Evolutionary conservation across 108 stramenopile genomes (phyloP), one percentile per base, ranked within the genome.

Genomic region (Chaetoceros tenuissimus): DNA sequence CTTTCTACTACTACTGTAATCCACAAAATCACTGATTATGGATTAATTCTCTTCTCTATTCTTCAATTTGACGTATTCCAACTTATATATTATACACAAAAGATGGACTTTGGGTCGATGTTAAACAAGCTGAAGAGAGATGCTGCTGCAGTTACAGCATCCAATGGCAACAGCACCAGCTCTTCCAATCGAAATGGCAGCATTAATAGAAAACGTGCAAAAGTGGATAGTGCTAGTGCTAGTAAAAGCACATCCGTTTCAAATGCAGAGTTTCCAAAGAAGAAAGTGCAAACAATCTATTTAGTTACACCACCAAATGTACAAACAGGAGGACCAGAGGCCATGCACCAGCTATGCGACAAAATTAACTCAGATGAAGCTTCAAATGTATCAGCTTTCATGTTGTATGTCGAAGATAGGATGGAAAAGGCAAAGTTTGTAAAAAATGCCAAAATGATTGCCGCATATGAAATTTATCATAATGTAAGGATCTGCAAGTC

Each of bases 321-420:
- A 24, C 66, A 74, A 45, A 78, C 77, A 20, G 77, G 77, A 18
- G 77, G 77, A 16, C 77, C 77, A 21, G 77, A 78, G 57, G 77
- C 77, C 13, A 29, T 78, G 47, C 77, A 78, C 55, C 77, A 78
- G 31, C 43, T 78, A 24, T 78, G 77, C 40, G 73, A 78, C 51
- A 46, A 71, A 57, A 60, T 78, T 2, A 78, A 78, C 48, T 29
- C 55, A 17, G 60, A 59, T 1, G 31, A 31, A 23, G 1, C 25
- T 3, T 28, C 48, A 1, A 30, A 1, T 2, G 28, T 60, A 2
- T 31, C 48, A 27, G 59, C 59, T 16, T 50, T 31, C 28, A 60
- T 60, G 48, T 19, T 60, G 2, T 60, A 60, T 60, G 59, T 50
- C 1, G n/a, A 51, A 28, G 16, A 13, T 8, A 22, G 46, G 23